Conservation (phyloP, 768 basidiomycete genomes). For the Pilatotrama ljubarskyi region DNA sequence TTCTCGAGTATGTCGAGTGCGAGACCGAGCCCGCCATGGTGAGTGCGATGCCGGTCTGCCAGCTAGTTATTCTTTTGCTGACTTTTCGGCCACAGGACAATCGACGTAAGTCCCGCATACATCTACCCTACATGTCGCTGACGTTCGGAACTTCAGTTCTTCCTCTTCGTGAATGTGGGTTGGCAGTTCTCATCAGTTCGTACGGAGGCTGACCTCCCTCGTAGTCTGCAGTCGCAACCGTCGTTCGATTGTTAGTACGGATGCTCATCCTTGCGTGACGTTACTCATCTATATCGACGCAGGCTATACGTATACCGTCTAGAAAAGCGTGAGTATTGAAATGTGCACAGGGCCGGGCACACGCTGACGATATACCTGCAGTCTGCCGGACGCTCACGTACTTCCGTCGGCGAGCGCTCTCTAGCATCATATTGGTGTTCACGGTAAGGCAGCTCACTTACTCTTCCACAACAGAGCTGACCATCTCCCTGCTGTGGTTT, state of each 20-base stretch:
- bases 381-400: background rate
- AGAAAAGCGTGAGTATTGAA: background rate
- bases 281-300: background rate
- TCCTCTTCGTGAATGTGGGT: background rate
- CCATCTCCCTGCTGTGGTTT: too few relatives aligned
- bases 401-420: background rate
- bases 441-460: background rate
- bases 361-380: background rate
- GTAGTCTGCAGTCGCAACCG: background rate
- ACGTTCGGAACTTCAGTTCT: too few relatives aligned
- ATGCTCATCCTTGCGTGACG: background rate
- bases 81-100: background rate
- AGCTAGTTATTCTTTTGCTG: background rate
- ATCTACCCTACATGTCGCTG: too few relatives aligned
- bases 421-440: background rate
- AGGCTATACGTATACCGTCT: slow-evolving; percentile 2
- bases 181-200: background rate
- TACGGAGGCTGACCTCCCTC: background rate
- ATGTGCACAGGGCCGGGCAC: too few relatives aligned
- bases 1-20: background rate
- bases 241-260: background rate
- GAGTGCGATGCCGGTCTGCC: background rate
- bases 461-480: background rate
- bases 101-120: background rate
- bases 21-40: background rate